Percentiles rank a stretch among this genome's conserved stretches.
Evolutionary conservation across 2,329 filamentous ascomycete genomes (phyloP).

Genomic region (Diaporthe australafricana): DNA sequence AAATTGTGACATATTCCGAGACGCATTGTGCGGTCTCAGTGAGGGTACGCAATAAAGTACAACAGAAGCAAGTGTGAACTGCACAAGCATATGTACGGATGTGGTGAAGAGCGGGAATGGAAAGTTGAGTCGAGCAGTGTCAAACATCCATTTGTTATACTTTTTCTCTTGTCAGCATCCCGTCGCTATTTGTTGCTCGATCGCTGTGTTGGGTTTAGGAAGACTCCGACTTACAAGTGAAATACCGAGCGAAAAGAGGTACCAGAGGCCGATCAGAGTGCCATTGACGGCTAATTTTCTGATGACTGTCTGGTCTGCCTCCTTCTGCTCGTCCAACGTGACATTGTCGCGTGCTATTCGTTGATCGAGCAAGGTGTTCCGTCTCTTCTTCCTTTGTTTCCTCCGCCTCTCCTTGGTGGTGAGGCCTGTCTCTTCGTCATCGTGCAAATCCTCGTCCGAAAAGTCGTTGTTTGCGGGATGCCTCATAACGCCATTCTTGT

Average conservation of each 20-base stretch:
- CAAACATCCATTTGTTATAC: constrained; percentile 99
- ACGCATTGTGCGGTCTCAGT: constrained; percentile 73
- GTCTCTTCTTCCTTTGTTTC: constrained; percentile 73
- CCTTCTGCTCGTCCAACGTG: constrained; percentile 77
- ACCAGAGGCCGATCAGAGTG: constrained; percentile 89
- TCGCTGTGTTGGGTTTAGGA: not conserved
- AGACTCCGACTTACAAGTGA: constrained; percentile 75
- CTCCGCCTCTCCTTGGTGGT: constrained; percentile 78
- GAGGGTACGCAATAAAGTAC: constrained; percentile 87
- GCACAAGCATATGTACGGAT: constrained; percentile 93
- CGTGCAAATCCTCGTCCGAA: constrained; percentile 79
- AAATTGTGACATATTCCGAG: constrained; percentile 57
- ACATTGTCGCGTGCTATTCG: constrained; percentile 72
- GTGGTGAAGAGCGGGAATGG: constrained; percentile 96
- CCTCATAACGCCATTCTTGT: constrained; percentile 36
- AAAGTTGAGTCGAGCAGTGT: constrained; percentile 85
- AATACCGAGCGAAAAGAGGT: constrained; percentile 90
- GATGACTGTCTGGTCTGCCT: constrained; percentile 80
- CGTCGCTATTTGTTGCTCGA: not conserved
- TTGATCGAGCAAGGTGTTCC: constrained; percentile 77
- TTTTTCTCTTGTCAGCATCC: constrained; percentile 48
- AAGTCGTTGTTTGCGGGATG: constrained; percentile 57
- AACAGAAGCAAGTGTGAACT: constrained; percentile 82
- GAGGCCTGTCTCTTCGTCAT: constrained; percentile 91
- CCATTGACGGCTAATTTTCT: constrained; percentile 78